phyloP scores from a whole-genome alignment of 176 grass and related monocot genomes.

The Aegilops sharonensis region DNA sequence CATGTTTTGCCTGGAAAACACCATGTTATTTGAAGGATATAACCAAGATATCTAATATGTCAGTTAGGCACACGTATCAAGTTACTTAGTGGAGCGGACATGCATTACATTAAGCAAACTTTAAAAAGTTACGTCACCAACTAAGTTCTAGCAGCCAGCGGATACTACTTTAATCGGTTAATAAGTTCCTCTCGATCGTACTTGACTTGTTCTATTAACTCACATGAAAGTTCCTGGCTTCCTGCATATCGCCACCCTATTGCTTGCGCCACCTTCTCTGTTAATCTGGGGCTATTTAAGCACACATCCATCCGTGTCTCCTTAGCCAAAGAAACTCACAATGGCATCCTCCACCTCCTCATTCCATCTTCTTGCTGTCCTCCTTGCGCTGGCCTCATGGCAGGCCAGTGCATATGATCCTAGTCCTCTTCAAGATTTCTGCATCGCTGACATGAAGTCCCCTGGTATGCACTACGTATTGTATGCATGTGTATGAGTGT shows the following conservation, averaged over 20 bases:
- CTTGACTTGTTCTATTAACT: background rate
- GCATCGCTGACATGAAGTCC: background rate
- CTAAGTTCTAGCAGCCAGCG: background rate
- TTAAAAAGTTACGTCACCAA: background rate
- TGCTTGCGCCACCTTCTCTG: background rate
- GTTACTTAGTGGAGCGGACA: background rate
- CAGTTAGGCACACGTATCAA: background rate
- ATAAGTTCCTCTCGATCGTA: background rate
- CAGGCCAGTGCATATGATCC: background rate
- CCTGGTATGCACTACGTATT: background rate
- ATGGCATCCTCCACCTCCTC: background rate
- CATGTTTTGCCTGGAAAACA: background rate
- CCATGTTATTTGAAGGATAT: too few species aligned
- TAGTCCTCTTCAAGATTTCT: background rate
- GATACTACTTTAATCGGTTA: background rate
- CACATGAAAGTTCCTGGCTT: background rate
- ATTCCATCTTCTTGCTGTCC: background rate
- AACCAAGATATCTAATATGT: background rate
- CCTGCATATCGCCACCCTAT: background rate
- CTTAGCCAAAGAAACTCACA: background rate
- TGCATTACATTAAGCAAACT: background rate
- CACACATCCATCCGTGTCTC: background rate
- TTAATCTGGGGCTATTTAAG: background rate
- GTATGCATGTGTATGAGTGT: too few species aligned
- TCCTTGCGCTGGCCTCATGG: background rate